Evolutionary conservation across 2,329 filamentous ascomycete genomes (phyloP).

Genomic region (Erysiphe pulchra): DNA sequence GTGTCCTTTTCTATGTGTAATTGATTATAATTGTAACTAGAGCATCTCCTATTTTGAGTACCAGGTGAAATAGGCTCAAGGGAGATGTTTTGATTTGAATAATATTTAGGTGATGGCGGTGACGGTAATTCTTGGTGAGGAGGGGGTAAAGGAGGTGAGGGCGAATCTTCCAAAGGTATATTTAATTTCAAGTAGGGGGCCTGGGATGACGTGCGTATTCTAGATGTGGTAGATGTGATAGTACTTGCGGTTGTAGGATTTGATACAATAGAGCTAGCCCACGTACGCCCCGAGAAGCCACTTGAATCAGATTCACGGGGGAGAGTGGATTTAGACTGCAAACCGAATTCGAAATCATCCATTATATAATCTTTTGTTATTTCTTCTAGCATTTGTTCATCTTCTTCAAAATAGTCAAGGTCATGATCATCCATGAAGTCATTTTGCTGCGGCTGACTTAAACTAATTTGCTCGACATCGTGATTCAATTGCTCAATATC

Average conservation of each 20-base stretch:
- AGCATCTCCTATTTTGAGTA: too few relatives aligned
- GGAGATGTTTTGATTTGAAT: not conserved
- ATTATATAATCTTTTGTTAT: conserved; percentile 65
- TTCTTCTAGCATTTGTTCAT: conserved; percentile 58
- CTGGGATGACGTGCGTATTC: conserved; percentile 16
- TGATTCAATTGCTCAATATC: conserved; percentile 32
- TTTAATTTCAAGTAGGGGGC: conserved; percentile 5
- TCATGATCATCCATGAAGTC: conserved; percentile 34
- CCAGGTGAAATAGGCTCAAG: not conserved
- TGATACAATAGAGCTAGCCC: conserved; percentile 54
- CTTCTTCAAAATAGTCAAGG: conserved; percentile 29
- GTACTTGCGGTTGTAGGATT: conserved; percentile 44
- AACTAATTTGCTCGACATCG: conserved; percentile 27
- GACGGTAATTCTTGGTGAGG: not conserved
- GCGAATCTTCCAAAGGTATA: conserved; percentile 8
- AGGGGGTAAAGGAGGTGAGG: conserved; percentile 18
- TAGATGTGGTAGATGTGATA: conserved; percentile 45
- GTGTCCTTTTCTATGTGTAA: too few relatives aligned
- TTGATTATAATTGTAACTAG: too few relatives aligned
- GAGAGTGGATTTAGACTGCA: conserved; percentile 38
- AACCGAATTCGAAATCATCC: conserved; percentile 56
- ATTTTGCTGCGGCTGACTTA: conserved; percentile 6
- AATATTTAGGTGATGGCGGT: not conserved
- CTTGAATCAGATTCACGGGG: conserved; percentile 66
- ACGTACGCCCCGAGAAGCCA: conserved; percentile 49